Percentiles rank a stretch among this genome's conserved stretches.
These are phyloP conservation scores for Purshia tridentata DNA, from an alignment of 306 rosid genomes.

Conservation along the genomic window DNA sequence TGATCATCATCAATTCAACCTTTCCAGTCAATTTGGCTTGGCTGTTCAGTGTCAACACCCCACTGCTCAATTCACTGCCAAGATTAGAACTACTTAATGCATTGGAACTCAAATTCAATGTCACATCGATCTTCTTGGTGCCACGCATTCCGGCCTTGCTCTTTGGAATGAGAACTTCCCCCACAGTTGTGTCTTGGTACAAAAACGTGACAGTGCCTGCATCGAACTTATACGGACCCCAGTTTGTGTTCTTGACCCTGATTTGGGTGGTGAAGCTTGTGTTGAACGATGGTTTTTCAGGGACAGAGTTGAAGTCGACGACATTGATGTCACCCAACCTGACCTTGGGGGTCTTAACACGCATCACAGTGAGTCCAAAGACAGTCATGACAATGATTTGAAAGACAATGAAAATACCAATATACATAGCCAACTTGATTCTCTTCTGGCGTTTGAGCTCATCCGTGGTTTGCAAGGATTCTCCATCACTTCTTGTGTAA, in stretches of 20 bases:
- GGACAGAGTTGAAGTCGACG: neutral
- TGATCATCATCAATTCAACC: neutral
- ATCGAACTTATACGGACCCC: neutral
- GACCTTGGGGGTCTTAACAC: neutral
- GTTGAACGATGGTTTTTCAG: slow-evolving; percentile 1
- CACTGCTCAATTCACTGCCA: neutral
- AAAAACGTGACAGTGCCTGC: neutral
- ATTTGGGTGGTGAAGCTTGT: slow-evolving; percentile 8
- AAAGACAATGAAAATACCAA: neutral
- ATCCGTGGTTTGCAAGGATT: neutral
- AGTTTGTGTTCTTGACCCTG: slow-evolving; percentile 12
- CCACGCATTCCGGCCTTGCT: slow-evolving; percentile 14
- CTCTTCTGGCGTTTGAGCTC: slow-evolving; percentile 1
- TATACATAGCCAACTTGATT: neutral
- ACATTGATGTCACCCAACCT: neutral
- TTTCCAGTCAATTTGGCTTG: neutral
- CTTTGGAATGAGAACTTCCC: neutral
- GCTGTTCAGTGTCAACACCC: slow-evolving; percentile 10
- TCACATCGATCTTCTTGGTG: neutral
- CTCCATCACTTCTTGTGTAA: neutral
- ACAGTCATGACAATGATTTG: neutral
- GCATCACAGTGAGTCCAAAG: neutral
- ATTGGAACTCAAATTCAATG: neutral
- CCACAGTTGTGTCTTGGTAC: neutral
- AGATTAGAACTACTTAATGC: neutral